A percentile compares a stretch with the other conserved stretches of the same genome.
These are phyloP conservation scores for Vitis hybrid DNA, from an alignment of 177 flowering plant species.

Conservation along the genomic window DNA sequence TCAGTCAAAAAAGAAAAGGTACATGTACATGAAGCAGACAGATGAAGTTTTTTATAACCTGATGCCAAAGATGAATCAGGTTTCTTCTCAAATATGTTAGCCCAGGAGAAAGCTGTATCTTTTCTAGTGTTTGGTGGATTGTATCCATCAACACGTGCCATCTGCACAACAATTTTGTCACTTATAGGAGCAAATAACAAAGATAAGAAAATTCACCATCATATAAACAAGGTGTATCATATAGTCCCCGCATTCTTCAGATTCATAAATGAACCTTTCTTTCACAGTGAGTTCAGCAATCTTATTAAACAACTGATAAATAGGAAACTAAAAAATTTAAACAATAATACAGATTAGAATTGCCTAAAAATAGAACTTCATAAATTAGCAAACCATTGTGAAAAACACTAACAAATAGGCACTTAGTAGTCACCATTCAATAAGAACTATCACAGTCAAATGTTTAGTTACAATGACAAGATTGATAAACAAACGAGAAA, in stretches of 20 bases:
- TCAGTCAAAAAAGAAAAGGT: background rate
- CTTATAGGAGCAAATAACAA: background rate
- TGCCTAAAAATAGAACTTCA: background rate
- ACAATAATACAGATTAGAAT: background rate
- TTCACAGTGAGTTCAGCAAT: background rate
- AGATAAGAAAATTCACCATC: background rate
- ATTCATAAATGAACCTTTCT: background rate
- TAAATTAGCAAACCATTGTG: background rate
- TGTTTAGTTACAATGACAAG: too few relatives aligned
- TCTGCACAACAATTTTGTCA: constrained; percentile 44
- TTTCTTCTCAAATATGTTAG: constrained; percentile 63
- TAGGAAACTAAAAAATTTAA: background rate
- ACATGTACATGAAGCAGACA: background rate
- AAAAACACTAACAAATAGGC: background rate
- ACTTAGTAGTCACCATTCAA: background rate
- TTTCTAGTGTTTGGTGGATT: constrained; percentile 53
- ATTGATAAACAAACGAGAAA: too few relatives aligned
- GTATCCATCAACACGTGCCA: constrained; percentile 79
- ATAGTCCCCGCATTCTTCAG: background rate
- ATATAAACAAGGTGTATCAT: background rate
- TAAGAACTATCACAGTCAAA: too few relatives aligned
- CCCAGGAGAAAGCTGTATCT: constrained; percentile 68
- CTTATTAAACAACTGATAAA: background rate
- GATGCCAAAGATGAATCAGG: constrained; percentile 26
- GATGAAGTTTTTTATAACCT: constrained; percentile 33